A percentile compares a stretch with the other conserved stretches of the same genome.
Conservation (phyloP, 805 yeast species). For the Scheffersomyces coipomensis region DNA sequence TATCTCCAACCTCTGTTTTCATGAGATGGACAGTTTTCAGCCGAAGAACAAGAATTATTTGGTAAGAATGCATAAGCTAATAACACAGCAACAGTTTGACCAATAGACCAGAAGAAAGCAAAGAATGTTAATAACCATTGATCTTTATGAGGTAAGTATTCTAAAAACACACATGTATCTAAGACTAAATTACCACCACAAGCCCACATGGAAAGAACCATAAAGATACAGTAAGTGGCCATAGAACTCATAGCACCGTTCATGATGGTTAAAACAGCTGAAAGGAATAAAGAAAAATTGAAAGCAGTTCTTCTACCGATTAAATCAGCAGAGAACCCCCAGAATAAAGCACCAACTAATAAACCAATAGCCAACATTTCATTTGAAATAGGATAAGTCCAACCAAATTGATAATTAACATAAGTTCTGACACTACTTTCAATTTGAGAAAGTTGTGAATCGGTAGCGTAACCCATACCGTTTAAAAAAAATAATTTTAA, state of each 20-base stretch:
- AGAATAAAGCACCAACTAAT: conserved; percentile 50
- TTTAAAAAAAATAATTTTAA: conserved; percentile 48
- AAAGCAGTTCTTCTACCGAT: conserved; percentile 55
- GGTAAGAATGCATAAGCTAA: conserved; percentile 59
- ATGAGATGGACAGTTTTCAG: conserved; percentile 40
- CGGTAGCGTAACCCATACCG: conserved; percentile 58
- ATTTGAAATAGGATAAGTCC: conserved; percentile 22
- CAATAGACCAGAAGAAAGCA: conserved; percentile 59
- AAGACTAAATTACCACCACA: conserved; percentile 59
- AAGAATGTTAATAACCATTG: conserved; percentile 54
- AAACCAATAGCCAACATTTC: conserved; percentile 39
- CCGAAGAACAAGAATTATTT: conserved; percentile 43
- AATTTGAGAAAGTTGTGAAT: conserved; percentile 49
- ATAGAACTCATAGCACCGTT: conserved; percentile 52
- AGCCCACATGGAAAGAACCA: conserved; percentile 43
- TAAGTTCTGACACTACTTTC: conserved; percentile 47
- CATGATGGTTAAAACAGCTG: conserved; percentile 52
- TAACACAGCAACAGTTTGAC: conserved; percentile 54
- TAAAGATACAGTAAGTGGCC: conserved; percentile 50
- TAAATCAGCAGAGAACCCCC: conserved; percentile 57
- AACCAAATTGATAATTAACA: conserved; percentile 48
- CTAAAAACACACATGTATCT: conserved; percentile 53
- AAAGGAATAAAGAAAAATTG: conserved; percentile 45
- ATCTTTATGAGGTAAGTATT: conserved; percentile 49
- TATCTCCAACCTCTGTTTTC: conserved; percentile 66